Evolutionary conservation across 1,284 basidiomycete genomes (phyloP).

Genomic region (Cutaneotrichosporon sp.): DNA sequence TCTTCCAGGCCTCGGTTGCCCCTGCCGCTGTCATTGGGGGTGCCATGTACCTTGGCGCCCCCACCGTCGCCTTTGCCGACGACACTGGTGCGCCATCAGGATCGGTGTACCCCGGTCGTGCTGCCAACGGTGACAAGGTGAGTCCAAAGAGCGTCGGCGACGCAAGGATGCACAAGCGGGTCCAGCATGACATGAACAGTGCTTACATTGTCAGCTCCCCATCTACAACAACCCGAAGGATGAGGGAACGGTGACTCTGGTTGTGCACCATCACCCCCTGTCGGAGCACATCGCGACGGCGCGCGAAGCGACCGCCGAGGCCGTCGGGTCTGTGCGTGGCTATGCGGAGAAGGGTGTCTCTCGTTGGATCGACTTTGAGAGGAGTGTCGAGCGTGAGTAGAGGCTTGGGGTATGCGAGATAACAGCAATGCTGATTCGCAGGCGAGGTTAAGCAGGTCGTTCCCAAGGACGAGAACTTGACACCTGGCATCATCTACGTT

Average conservation of each 20-base stretch:
- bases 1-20: conserved; percentile 18
- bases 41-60: conserved; percentile 11
- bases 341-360: conserved; percentile 66
- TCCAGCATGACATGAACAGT: no score
- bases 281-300: conserved; percentile 64
- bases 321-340: conserved; percentile 56
- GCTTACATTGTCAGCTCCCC: conserved; percentile 55
- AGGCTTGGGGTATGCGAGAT: not conserved
- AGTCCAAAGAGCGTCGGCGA: no score
- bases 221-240: conserved; percentile 63
- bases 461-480: conserved; percentile 71
- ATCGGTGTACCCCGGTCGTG: conserved; percentile 28
- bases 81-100: conserved; percentile 8
- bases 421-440: conserved; percentile 43
- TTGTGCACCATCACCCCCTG: conserved; percentile 66
- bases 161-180: no score
- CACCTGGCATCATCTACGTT: conserved; percentile 78
- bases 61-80: conserved; percentile 13
- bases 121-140: conserved; percentile 35
- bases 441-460: conserved; percentile 75
- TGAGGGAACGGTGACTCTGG: conserved; percentile 56
- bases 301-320: conserved; percentile 56
- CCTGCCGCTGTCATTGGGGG: conserved; percentile 17
- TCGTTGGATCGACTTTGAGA: conserved; percentile 74
- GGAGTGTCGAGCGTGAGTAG: conserved; percentile 70